A percentile compares a stretch with the other conserved stretches of the same genome.
Evolutionary conservation across 495 filamentous ascomycete species (phyloP).

Genomic region (Hypoxylon rickii): DNA sequence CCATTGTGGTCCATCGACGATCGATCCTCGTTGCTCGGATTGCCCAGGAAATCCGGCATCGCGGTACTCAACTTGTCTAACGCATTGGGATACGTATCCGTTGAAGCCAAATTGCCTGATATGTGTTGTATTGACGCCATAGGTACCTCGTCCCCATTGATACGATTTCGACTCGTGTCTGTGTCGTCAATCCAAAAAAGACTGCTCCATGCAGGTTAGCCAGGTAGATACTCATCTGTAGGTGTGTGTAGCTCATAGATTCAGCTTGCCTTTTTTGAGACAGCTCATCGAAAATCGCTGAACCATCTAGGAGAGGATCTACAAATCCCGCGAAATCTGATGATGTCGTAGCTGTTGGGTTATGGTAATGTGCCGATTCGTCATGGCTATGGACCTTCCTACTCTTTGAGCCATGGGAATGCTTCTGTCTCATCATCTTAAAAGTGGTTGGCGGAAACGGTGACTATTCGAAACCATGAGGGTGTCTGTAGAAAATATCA

Average conservation of each 20-base stretch:
- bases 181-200: constrained; percentile 33
- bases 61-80: constrained; percentile 29
- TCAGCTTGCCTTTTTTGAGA: constrained; percentile 30
- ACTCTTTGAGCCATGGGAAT: constrained; percentile 20
- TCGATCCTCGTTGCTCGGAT: constrained; percentile 17
- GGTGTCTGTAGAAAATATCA: constrained; percentile 9
- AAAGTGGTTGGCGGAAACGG: constrained; percentile 1
- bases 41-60: constrained; percentile 28
- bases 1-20: constrained; percentile 19
- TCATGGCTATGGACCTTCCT: constrained; percentile 13
- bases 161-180: constrained; percentile 31
- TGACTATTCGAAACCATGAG: constrained; percentile 8
- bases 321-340: constrained; percentile 25
- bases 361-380: constrained; percentile 12
- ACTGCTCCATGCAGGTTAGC: constrained; percentile 16
- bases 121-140: constrained; percentile 33
- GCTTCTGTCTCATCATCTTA: constrained; percentile 31
- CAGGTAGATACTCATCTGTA: neutral
- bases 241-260: neutral
- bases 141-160: constrained; percentile 31
- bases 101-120: constrained; percentile 23
- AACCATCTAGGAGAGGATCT: constrained; percentile 25
- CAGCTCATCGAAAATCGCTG: constrained; percentile 32
- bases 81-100: constrained; percentile 22
- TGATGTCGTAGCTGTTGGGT: constrained; percentile 1